A percentile compares a stretch with the other conserved stretches of the same genome.
Conservation (phyloP, 2,329 filamentous ascomycete species). For the Hypomyces perniciosus region DNA sequence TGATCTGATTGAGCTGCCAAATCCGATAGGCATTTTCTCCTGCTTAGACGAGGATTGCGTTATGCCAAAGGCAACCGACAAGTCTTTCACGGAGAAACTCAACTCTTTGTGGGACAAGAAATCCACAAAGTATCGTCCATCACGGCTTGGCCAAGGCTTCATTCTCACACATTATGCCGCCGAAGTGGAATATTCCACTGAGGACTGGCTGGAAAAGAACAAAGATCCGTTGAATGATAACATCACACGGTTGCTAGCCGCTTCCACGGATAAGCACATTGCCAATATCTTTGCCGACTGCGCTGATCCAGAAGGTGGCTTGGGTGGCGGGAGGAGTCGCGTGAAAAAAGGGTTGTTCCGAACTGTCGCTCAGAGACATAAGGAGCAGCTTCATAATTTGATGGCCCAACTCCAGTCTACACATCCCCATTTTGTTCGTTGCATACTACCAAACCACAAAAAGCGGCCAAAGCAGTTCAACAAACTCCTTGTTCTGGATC, state of each 20-base stretch:
- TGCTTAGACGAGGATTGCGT: conserved; percentile 97
- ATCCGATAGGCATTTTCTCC: conserved; percentile 97
- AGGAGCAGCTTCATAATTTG: conserved; percentile 93
- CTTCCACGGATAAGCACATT: conserved; percentile 76
- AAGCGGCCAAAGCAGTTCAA: conserved; percentile 92
- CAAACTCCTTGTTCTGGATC: conserved; percentile 87
- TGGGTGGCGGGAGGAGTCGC: conserved; percentile 61
- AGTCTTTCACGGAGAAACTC: conserved; percentile 95
- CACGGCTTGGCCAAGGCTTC: conserved; percentile 84
- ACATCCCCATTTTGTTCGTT: conserved; percentile 96
- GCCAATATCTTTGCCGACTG: conserved; percentile 84
- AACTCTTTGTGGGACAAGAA: conserved; percentile 96
- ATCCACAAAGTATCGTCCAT: conserved; percentile 84
- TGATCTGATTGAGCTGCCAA: conserved; percentile 90
- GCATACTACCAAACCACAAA: conserved; percentile 96
- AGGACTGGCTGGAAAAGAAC: conserved; percentile 97
- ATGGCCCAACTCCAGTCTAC: conserved; percentile 94
- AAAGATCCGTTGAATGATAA: conserved; percentile 98
- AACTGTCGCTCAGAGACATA: conserved; percentile 93
- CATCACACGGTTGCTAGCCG: conserved; percentile 78
- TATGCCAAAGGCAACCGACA: conserved; percentile 98
- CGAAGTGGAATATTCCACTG: conserved; percentile 93
- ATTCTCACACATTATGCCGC: conserved; percentile 96
- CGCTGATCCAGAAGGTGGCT: conserved; percentile 70
- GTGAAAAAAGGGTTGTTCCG: conserved; percentile 98